Conservation (phyloP, 2,329 filamentous ascomycete genomes). For the Diatrype stigma region DNA sequence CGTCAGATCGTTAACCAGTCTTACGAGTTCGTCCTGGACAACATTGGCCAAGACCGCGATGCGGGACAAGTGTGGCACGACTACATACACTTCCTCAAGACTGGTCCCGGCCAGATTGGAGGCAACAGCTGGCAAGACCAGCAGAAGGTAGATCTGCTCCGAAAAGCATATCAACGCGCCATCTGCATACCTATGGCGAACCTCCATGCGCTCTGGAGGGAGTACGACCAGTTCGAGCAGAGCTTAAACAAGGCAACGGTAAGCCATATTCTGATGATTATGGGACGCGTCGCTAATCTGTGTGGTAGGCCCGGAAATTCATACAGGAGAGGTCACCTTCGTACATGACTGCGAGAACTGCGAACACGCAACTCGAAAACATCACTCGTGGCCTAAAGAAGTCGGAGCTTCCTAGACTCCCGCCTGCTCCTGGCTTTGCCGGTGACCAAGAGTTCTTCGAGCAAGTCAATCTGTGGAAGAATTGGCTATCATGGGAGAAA, state of each 20-base stretch:
- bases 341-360: slow-evolving; percentile 94
- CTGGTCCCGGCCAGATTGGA: slow-evolving; percentile 78
- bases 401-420: slow-evolving; percentile 73
- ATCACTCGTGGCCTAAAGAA: slow-evolving; percentile 73
- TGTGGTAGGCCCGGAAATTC: slow-evolving; percentile 78
- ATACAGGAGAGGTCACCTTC: slow-evolving; percentile 87
- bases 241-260: slow-evolving; percentile 87
- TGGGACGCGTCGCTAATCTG: slow-evolving; percentile 13
- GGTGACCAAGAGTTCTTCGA: slow-evolving; percentile 79
- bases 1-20: slow-evolving; percentile 77
- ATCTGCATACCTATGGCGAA: slow-evolving; percentile 82
- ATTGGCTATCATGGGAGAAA: slow-evolving; percentile 94
- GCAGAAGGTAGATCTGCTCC: slow-evolving; percentile 93
- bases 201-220: slow-evolving; percentile 86
- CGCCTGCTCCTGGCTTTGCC: slow-evolving; percentile 80
- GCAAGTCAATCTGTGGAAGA: slow-evolving; percentile 86
- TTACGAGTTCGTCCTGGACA: slow-evolving; percentile 88
- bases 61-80: slow-evolving; percentile 89
- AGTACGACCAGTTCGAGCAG: slow-evolving; percentile 97
- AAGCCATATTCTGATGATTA: slow-evolving; percentile 26
- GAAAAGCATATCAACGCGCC: slow-evolving; percentile 88
- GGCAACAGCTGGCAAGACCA: slow-evolving; percentile 92
- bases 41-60: slow-evolving; percentile 87
- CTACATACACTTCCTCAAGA: slow-evolving; percentile 90
- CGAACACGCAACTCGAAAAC: slow-evolving; percentile 86